Evolutionary conservation across 345 rosid species (phyloP).

Genomic region (Gossypium sturtianum): DNA sequence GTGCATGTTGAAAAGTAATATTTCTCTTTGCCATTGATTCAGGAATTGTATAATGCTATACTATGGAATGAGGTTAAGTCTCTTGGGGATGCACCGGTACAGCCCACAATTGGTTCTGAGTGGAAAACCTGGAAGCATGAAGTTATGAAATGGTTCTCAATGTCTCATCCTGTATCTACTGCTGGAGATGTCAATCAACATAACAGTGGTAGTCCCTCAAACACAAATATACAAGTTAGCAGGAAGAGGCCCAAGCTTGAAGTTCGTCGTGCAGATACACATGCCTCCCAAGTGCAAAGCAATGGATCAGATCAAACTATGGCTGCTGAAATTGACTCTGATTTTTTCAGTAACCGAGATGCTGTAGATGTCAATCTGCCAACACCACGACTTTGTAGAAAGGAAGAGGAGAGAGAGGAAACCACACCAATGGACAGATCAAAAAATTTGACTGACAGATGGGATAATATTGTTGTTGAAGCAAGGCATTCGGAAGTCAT

Average conservation of each 20-base stretch:
- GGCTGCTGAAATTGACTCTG: slow-evolving; percentile 50
- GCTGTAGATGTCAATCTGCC: slow-evolving; percentile 25
- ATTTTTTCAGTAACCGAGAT: slow-evolving; percentile 46
- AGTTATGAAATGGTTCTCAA: slow-evolving; percentile 71
- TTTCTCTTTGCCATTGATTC: slow-evolving; percentile 17
- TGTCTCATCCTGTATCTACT: slow-evolving; percentile 38
- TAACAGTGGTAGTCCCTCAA: slow-evolving; percentile 35
- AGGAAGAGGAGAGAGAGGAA: slow-evolving; percentile 25
- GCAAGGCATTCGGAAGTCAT: slow-evolving; percentile 35
- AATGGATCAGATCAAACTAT: slow-evolving; percentile 34
- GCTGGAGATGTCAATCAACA: slow-evolving; percentile 40
- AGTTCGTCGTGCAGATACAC: slow-evolving; percentile 84
- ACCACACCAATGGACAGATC: slow-evolving; percentile 29
- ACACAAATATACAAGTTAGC: slow-evolving; percentile 43
- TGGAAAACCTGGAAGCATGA: slow-evolving; percentile 99
- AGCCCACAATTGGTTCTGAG: slow-evolving; percentile 66
- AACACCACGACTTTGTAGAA: slow-evolving; percentile 29
- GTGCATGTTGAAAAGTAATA: slow-evolving; percentile 2
- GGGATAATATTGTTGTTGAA: slow-evolving; percentile 76
- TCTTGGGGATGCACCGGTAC: slow-evolving; percentile 55
- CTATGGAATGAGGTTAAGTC: slow-evolving; percentile 79
- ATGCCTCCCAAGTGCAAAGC: slow-evolving; percentile 48
- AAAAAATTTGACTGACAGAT: slow-evolving; percentile 45
- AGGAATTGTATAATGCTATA: slow-evolving; percentile 78
- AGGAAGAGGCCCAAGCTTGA: slow-evolving; percentile 91